Percentiles rank a stretch among this genome's conserved stretches.
Conservation (phyloP, 352 stramenopile genomes). For the Pelagophyceae sp. region DNA sequence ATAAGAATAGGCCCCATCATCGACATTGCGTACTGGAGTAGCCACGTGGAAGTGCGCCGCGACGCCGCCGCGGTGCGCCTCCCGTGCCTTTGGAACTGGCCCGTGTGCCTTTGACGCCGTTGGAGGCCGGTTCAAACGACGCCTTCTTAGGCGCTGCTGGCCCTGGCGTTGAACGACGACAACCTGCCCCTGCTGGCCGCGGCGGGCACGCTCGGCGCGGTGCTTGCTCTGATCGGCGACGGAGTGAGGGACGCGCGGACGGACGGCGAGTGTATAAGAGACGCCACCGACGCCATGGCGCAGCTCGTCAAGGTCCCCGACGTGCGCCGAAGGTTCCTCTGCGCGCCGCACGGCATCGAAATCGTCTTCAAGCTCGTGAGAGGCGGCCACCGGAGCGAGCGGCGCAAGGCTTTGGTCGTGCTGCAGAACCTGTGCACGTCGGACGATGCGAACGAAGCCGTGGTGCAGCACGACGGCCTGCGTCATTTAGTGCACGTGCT, state of each 20-base stretch:
- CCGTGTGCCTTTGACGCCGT: too few relatives aligned
- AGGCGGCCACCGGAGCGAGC: conserved; percentile 46
- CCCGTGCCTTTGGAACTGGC: neutral
- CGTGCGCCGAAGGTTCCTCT: conserved; percentile 41
- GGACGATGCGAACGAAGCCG: conserved; percentile 50
- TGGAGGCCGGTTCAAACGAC: too few relatives aligned
- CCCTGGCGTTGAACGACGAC: conserved; percentile 58
- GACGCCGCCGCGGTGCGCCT: conserved; percentile 48
- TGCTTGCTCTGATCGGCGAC: conserved; percentile 59
- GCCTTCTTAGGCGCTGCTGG: conserved; percentile 44
- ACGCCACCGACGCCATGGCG: conserved; percentile 54
- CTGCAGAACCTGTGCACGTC: conserved; percentile 52
- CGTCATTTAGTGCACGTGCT: conserved; percentile 49
- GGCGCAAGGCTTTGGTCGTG: conserved; percentile 49
- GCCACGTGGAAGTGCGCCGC: conserved; percentile 61
- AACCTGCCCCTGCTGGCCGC: conserved; percentile 60
- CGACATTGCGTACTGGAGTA: conserved; percentile 72
- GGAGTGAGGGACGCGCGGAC: conserved; percentile 38
- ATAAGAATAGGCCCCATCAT: conserved; percentile 63
- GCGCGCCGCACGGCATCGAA: conserved; percentile 55
- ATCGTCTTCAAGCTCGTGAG: conserved; percentile 58
- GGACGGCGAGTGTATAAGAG: conserved; percentile 52
- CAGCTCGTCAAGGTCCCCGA: conserved; percentile 37
- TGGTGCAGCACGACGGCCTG: conserved; percentile 59
- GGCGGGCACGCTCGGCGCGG: conserved; percentile 56